Evolutionary conservation across 345 rosid genomes (phyloP).

Genomic region (Citrus medica): DNA sequence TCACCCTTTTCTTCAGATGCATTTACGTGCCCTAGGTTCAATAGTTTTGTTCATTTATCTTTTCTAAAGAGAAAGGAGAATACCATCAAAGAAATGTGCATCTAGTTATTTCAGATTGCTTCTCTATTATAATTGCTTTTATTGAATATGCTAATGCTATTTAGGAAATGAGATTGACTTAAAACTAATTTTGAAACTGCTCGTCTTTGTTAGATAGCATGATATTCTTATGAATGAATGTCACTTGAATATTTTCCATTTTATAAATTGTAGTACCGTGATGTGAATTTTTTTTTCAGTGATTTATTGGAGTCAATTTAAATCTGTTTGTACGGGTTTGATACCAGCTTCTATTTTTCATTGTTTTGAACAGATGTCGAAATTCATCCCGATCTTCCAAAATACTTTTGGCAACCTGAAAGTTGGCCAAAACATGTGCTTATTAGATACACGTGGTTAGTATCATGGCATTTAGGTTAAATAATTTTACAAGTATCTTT

Average conservation of each 20-base stretch:
- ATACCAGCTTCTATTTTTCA: not conserved
- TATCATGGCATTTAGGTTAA: conserved; percentile 8
- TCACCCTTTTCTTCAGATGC: not conserved
- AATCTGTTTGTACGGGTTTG: not conserved
- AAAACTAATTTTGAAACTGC: not conserved
- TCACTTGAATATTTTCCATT: not conserved
- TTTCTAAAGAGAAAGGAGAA: not conserved
- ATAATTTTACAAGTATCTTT: not conserved
- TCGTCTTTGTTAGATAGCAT: not conserved
- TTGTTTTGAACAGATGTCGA: conserved; percentile 53
- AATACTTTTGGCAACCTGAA: conserved; percentile 80
- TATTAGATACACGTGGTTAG: conserved; percentile 87
- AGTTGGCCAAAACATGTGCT: conserved; percentile 96
- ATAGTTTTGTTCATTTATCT: not conserved
- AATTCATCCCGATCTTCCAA: conserved; percentile 66
- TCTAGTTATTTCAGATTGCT: not conserved
- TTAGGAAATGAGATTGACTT: not conserved
- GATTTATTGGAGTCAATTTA: not conserved
- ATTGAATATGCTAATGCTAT: not conserved
- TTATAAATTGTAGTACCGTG: not conserved
- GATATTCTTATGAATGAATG: not conserved
- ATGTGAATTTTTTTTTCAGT: not conserved
- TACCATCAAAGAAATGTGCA: not conserved
- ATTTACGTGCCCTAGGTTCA: not conserved
- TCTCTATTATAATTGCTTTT: not conserved